Percentiles rank a stretch among this genome's conserved stretches.
phyloP scores from a whole-genome alignment of 179 eudicot species.

The Heliamphora pulchella region DNA sequence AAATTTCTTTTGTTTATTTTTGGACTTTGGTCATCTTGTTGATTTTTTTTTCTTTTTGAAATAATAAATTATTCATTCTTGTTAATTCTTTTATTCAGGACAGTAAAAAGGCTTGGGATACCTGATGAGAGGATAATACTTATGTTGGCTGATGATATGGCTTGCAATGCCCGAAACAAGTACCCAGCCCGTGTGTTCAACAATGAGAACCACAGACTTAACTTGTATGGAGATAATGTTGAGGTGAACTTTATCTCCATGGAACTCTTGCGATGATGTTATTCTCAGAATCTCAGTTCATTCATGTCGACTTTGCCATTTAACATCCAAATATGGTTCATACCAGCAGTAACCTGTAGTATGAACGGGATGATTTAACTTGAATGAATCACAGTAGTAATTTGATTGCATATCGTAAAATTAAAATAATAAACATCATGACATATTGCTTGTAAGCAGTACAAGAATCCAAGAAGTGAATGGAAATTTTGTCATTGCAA shows the following conservation, averaged over 20 bases:
- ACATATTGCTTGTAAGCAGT: too few species aligned
- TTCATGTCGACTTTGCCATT: not conserved
- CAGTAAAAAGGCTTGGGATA: constrained; percentile 89
- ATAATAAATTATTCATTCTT: constrained; percentile 1
- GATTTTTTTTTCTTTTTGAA: not conserved
- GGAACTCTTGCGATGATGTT: not conserved
- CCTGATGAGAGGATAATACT: constrained; percentile 97
- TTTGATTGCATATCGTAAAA: too few species aligned
- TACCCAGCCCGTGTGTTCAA: constrained; percentile 98
- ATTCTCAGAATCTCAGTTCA: too few species aligned
- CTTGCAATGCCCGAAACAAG: constrained; percentile 93
- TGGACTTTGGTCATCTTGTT: not conserved
- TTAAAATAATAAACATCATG: too few species aligned
- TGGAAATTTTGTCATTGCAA: too few species aligned
- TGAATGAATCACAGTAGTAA: too few species aligned
- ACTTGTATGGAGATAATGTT: constrained; percentile 93
- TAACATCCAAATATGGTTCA: not conserved
- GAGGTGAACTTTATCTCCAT: constrained; percentile 46
- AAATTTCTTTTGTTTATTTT: constrained; percentile 5
- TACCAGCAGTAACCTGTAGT: too few species aligned
- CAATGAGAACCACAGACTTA: constrained; percentile 91
- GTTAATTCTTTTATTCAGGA: constrained; percentile 38
- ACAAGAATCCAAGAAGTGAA: too few species aligned
- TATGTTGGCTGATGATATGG: constrained; percentile 99
- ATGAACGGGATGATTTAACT: too few species aligned